Percentiles rank a stretch among this genome's conserved stretches.
Conservation (phyloP, 208 protist species). For the Crithidia acanthocephali region DNA sequence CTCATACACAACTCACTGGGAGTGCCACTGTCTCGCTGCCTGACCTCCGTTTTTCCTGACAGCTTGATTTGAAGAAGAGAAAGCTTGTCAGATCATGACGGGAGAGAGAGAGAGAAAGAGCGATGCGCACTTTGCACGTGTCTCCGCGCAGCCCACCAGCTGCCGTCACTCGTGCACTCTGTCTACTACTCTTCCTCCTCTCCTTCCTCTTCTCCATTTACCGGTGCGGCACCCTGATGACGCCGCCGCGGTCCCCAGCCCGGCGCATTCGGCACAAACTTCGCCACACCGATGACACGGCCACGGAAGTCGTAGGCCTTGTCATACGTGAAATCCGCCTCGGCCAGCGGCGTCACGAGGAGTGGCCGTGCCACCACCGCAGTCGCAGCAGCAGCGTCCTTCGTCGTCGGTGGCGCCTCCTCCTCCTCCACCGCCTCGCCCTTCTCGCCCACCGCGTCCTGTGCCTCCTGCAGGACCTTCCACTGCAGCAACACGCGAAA, state of each 20-base stretch:
- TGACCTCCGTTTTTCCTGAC: too few relatives aligned
- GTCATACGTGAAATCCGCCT: slow-evolving; percentile 82
- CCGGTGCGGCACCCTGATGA: slow-evolving; percentile 67
- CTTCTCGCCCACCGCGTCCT: slow-evolving; percentile 22
- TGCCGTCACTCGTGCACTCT: too few relatives aligned
- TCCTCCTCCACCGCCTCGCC: background rate
- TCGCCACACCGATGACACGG: slow-evolving; percentile 71
- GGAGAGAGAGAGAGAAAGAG: too few relatives aligned
- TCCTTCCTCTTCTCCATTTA: slow-evolving; percentile 22
- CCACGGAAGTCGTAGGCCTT: slow-evolving; percentile 80
- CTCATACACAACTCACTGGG: too few relatives aligned
- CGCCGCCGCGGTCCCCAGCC: slow-evolving; percentile 87
- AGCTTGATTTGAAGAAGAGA: too few relatives aligned
- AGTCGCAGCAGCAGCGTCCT: too few relatives aligned
- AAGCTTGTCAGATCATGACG: too few relatives aligned
- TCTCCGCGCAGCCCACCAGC: too few relatives aligned
- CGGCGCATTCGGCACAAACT: slow-evolving; percentile 91
- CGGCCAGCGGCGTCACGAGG: slow-evolving; percentile 46
- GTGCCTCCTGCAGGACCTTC: slow-evolving; percentile 48
- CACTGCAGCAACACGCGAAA: slow-evolving; percentile 87
- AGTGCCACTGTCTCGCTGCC: too few relatives aligned
- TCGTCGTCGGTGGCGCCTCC: background rate
- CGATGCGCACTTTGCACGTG: too few relatives aligned
- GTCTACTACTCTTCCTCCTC: background rate
- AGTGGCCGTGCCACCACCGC: slow-evolving; percentile 16